Conservation (phyloP, 2,329 filamentous ascomycete species). For the Epichloe glyceriae region DNA sequence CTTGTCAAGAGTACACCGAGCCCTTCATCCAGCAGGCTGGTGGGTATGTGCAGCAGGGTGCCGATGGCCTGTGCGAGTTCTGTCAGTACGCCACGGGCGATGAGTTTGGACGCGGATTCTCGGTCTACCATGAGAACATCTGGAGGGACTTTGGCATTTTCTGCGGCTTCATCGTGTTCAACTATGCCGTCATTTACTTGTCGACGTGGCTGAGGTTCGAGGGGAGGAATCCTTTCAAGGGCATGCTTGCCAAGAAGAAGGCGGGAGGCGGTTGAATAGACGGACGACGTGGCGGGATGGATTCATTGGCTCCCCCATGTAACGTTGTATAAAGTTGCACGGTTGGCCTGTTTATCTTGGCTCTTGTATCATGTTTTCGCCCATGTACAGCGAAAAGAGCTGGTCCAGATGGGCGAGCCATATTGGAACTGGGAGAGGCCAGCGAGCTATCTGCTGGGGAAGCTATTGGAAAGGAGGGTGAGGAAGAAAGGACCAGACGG, state of each 20-base stretch:
- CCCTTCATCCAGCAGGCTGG: slow-evolving; percentile 39
- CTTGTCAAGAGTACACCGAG: slow-evolving; percentile 46
- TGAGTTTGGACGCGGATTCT: slow-evolving; percentile 45
- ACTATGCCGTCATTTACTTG: slow-evolving; percentile 32
- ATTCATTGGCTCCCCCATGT: too few relatives aligned
- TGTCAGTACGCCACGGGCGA: slow-evolving; percentile 51
- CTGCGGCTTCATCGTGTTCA: slow-evolving; percentile 50
- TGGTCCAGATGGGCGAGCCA: background rate
- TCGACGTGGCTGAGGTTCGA: slow-evolving; percentile 27
- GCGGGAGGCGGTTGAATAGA: background rate
- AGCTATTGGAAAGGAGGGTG: background rate
- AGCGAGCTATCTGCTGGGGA: background rate
- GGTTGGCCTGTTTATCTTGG: too few relatives aligned
- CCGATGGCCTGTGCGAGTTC: slow-evolving; percentile 46
- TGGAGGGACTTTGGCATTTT: slow-evolving; percentile 57
- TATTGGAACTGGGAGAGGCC: slow-evolving; percentile 2
- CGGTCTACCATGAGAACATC: slow-evolving; percentile 45
- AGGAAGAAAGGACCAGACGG: too few relatives aligned
- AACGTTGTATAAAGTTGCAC: too few relatives aligned
- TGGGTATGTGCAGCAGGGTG: slow-evolving; percentile 46
- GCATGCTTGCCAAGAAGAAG: slow-evolving; percentile 14
- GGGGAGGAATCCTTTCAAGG: slow-evolving; percentile 24
- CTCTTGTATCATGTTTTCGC: too few relatives aligned
- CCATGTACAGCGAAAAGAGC: background rate
- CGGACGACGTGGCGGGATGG: too few relatives aligned